Base-by-base conservation (phyloP, 2,329 filamentous ascomycete species). In the Xylaria digitata region DNA sequence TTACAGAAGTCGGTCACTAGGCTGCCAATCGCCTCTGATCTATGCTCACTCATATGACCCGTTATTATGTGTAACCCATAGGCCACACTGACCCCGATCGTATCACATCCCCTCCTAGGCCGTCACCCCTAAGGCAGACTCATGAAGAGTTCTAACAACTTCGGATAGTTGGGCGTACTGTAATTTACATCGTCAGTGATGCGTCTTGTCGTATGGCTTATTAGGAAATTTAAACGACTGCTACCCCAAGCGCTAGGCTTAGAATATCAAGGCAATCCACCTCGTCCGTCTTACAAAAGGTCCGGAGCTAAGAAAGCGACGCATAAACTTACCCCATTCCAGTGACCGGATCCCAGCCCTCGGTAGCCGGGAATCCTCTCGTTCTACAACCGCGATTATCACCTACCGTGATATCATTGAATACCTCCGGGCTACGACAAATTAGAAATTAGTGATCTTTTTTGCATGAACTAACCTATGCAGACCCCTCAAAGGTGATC, bases 331-430 rank as follows among this genome's bases (percentile, higher is more conserved):
- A 75, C 73, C 75, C 80, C 46, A 80, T 73, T 13, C 79, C 80
- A 3, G 77, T 77, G 1, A 81, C 79, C 1, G 80, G 79, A 69
- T 81, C 79, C 80, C 80, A 81, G 1, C 81, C 80, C 21, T 78
- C 77, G 2, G 78, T 78, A 40, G 80, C 80, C 32, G 78, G 77
- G 50, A 84, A 83, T 21, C 82, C 82, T 1, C 77, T 77, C 1
- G 80, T 78, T 19, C 73, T 73, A 32, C 80, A 81, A 9, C 75
- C 78, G 0, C 75, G 75, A 50, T 81, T 81, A 48, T 74, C 77
- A 0, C 82, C 82, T 1, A 66, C 71, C 0, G 76, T 80, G 64
- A 84, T 73, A 67, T 82, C 80, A 0, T 76, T 80, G 64, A 79
- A 78, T 2, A 78, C 79, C 19, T 79, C 74, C 0, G 78, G 77